Percentiles rank a stretch among this genome's conserved stretches.
phyloP scores from a whole-genome alignment of 768 basidiomycete species.

The Russula emetica region DNA sequence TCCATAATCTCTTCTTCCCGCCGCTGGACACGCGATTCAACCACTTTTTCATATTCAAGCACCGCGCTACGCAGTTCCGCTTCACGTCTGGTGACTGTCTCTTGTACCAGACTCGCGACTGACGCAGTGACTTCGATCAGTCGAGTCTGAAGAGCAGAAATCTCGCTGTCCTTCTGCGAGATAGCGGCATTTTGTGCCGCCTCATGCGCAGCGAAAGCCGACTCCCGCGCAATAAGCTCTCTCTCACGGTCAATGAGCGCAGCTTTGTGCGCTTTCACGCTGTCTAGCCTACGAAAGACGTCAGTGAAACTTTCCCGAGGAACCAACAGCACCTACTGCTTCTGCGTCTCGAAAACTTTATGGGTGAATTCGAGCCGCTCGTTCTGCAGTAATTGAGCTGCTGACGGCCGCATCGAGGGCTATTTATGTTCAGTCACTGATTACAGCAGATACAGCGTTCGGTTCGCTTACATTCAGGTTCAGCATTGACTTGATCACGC shows the following conservation, averaged over 20 bases:
- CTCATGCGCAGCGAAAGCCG: slow-evolving; percentile 53
- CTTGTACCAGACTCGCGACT: slow-evolving; percentile 40
- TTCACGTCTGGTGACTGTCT: slow-evolving; percentile 59
- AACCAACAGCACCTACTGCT: slow-evolving; percentile 51
- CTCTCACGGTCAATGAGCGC: slow-evolving; percentile 56
- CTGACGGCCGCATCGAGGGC: slow-evolving; percentile 86
- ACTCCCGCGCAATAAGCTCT: slow-evolving; percentile 57
- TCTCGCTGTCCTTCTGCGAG: slow-evolving; percentile 57
- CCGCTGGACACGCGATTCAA: slow-evolving; percentile 56
- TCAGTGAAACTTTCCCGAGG: not conserved
- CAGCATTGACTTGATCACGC: slow-evolving; percentile 83
- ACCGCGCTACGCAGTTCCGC: slow-evolving; percentile 64
- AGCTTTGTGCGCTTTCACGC: slow-evolving; percentile 60
- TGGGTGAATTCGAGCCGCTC: slow-evolving; percentile 68
- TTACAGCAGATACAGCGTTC: not conserved
- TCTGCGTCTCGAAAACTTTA: slow-evolving; percentile 73
- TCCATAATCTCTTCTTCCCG: slow-evolving; percentile 71
- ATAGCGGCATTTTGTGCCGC: slow-evolving; percentile 45
- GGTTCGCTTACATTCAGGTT: slow-evolving; percentile 62
- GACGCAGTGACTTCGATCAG: slow-evolving; percentile 29
- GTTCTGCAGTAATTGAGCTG: slow-evolving; percentile 73
- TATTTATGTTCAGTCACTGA: slow-evolving; percentile 31
- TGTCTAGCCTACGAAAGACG: slow-evolving; percentile 46
- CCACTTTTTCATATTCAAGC: slow-evolving; percentile 65
- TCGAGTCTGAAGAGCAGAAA: slow-evolving; percentile 41